Evolutionary conservation across 2,329 filamentous ascomycete species (phyloP), one percentile per base, ranked within the genome.

Genomic region (Colletotrichum tamarilloi): DNA sequence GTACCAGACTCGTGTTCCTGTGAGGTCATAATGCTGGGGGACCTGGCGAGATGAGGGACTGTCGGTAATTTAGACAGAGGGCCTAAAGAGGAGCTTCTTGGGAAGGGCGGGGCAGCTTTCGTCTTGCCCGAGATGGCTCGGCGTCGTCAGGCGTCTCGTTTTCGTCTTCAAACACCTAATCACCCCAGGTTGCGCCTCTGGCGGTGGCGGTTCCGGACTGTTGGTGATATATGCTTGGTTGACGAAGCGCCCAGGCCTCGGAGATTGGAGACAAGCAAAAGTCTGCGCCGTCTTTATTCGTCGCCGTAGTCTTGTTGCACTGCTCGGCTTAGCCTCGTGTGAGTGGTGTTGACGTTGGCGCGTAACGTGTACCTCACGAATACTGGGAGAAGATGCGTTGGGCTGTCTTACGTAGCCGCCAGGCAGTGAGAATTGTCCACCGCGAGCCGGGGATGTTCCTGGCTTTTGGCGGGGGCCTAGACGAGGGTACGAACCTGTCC

Each of bases 21-120:
- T 75, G 73, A 75, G 73, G 73, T 75, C 73, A 75, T 73, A 67
- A 32, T 70, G 70, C 64, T 68, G 69, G 64, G 64, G 59, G 57
- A 53, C 71, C 62, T 28, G 57, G 64, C 9, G 52, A 63, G 63
- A 62, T 32, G 59, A 65, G 64, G 26, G 56, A 73, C 60, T 19
- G 42, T 19, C 19, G 35, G 52, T 42, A 24, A 65, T 56, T 55
- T 66, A 32, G 55, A 62, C 26, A 26, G 46, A 70, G 56, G 66
- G 66, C 53, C 66, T 35, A 32, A 59, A n/a, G 58, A 22, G 22
- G 66, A 55, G 68, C 57, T 62, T 26, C 38, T 19, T 42, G 38
- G 42, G 42, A 11, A 52, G 42, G 60, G 62, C 60, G 65, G 70
- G 69, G 65, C 68, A 59, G 60, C 26, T 58, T 30, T 30, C 42